Evolutionary conservation across 2,329 filamentous ascomycete genomes (phyloP), one percentile per base, ranked within the genome.

Genomic region (Chalaropsis ovoidea): DNA sequence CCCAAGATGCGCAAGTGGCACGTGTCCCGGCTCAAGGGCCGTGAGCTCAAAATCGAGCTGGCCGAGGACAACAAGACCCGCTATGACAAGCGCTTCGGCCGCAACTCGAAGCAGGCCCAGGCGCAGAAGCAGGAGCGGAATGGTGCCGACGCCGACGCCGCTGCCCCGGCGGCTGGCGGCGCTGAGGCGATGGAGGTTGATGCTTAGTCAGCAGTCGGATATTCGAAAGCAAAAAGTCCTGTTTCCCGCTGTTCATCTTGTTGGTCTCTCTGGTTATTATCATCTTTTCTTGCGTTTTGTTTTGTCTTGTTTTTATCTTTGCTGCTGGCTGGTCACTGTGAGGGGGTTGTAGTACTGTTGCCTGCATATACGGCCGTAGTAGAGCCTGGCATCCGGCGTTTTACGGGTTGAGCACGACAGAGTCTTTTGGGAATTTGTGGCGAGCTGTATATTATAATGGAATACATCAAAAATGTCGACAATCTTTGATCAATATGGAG

Each of bases 41-140:
- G 94, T 39, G 82, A 86, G 69, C 80, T 99, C 70, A 89, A 93
- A 73, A 86, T 94, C 74, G 93, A 99, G 75, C 91, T 93, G 71
- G 94, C 94, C 22, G 94, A 99, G 77, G 94, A 97, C 75, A 85
- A 92, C 67, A 86, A 90, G 70, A 84, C 85, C 42, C 80, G 94
- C 67, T 99, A 99, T 76, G 93, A 93, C 79, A 99, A 97, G 80
- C 85, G 94, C 1, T 97, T 88, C 72, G 88, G 90, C 69, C 93
- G 92, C 75, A 86, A 86, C 49, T 82, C 80, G 41, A 79, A 77
- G 22, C 77, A 76, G 69, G 56, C 19, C 1, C 58, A 52, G 43
- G 66, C 47, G 17, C 56, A 68, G 22, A 75, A 74, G 70, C 69
- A 65, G 62, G 69, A 41, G 24, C 47, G 52, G n/a, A 41, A 41